These are phyloP conservation scores for Leonotis leonurus DNA, from an alignment of 257 asterid genomes.

Conservation along the genomic window DNA sequence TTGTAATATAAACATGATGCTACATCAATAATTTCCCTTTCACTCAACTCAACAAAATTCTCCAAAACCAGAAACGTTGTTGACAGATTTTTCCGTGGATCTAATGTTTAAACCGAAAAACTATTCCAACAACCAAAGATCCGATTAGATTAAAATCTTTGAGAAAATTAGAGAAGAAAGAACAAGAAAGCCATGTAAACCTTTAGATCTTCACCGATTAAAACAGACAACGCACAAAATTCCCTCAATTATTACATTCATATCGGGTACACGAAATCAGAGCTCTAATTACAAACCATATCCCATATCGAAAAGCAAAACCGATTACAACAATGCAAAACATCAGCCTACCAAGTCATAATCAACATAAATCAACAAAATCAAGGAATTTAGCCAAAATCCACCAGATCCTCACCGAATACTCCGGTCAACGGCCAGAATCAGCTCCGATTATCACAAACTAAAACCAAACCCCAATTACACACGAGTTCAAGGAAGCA, in stretches of 20 bases:
- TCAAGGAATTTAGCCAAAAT: neutral
- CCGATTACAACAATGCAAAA: too few species aligned
- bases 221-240: conserved; percentile 15
- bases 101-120: neutral
- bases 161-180: neutral
- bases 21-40: neutral
- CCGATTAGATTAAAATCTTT: neutral
- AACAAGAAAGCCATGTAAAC: neutral
- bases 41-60: neutral
- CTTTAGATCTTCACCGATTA: conserved; percentile 20
- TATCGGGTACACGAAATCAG: neutral
- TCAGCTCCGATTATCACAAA: neutral
- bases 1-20: neutral
- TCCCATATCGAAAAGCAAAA: too few species aligned
- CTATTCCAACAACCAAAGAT: neutral
- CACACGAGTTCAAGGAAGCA: neutral
- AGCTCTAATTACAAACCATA: neutral
- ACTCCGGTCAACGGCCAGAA: conserved; percentile 28
- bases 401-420: conserved; percentile 16
- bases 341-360: neutral
- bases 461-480: conserved; percentile 1
- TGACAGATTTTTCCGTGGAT: neutral
- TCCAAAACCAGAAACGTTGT: neutral
- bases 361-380: neutral
- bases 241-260: neutral